Percentiles rank a stretch among this genome's conserved stretches.
These are phyloP conservation scores for Leptographium procerum DNA, from an alignment of 2,329 filamentous ascomycete genomes.

Conservation along the genomic window DNA sequence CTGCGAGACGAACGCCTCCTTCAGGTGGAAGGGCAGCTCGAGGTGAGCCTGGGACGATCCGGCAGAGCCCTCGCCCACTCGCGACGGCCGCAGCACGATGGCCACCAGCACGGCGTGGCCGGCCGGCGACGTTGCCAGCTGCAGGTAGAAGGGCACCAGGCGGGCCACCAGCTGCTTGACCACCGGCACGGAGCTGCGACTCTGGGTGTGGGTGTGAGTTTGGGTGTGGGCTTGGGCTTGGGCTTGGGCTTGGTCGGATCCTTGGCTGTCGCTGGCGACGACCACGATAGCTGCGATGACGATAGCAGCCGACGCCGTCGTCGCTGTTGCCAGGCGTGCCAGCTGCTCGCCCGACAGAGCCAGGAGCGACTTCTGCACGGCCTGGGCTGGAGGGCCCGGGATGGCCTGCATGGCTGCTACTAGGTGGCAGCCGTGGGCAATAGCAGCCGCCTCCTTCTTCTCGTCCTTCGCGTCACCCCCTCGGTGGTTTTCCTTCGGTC, in stretches of 20 bases:
- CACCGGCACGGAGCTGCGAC: constrained; percentile 21
- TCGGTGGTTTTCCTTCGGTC: not conserved
- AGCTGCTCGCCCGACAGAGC: constrained; percentile 44
- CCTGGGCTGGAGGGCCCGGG: constrained; percentile 53
- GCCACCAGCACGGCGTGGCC: constrained; percentile 41
- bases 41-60: not conserved
- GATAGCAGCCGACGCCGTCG: constrained; percentile 36
- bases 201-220: not conserved
- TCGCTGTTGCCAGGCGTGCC: constrained; percentile 51
- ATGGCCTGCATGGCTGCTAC: constrained; percentile 69
- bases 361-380: constrained; percentile 63
- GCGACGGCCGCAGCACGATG: constrained; percentile 38
- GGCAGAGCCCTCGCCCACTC: constrained; percentile 6
- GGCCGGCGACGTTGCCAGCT: constrained; percentile 36
- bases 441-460: constrained; percentile 27
- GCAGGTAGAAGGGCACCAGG: constrained; percentile 31
- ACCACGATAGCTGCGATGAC: constrained; percentile 37
- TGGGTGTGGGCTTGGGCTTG: too few species aligned
- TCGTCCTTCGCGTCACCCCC: constrained; percentile 2
- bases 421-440: constrained; percentile 68
- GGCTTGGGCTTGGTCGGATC: not conserved
- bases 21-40: constrained; percentile 42
- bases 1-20: constrained; percentile 40
- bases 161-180: constrained; percentile 43
- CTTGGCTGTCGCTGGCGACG: constrained; percentile 34